Base-by-base conservation (phyloP, 2,329 filamentous ascomycete genomes). In the Trichoderma guizhouense region DNA sequence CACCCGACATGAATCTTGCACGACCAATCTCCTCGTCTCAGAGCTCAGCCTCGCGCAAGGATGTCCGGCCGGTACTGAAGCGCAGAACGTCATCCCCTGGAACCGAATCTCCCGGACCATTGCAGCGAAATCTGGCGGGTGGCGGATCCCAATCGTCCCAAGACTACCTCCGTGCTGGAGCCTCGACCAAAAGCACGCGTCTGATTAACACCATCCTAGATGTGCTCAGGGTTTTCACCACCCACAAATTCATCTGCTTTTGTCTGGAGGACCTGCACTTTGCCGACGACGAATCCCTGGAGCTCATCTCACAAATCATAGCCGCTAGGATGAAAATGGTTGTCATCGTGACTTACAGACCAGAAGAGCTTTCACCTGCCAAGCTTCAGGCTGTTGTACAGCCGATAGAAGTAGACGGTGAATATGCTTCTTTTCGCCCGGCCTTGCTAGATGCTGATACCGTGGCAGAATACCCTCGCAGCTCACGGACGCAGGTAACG, bases 191-290 rank as follows among this genome's bases (percentile, higher is more conserved):
- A 78, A 88, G 86, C 2, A 91, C 93, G 74, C 90, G 93, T 14
- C 87, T 97, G 71, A 93, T 95, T 86, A 95, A 94, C 78, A 95
- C 93, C 1, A 95, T 97, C 76, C 84, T 97, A 60, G 95, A 98
- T 75, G 91, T 97, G 11, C 81, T 98, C 65, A 89, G 93, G 67
- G 89, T 97, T 55, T 90, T 98, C 70, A 92, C 93, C 0, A 86
- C 91, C 24, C 91, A 95, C 79, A 96, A 95, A 76, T 90, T 97
- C 76, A 94, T 97, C 69, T 97, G 93, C 77, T 91, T 97, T 76
- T 94, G 91, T 76, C 83, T 98, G 32, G 95, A 98, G 77, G 95
- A 98, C 80, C 83, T 98, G 36, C 94, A 98, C 76, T 96, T 94
- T 80, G 94, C 94, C 7, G 95, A 98, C 78, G 89, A 92, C 30